phyloP scores from a whole-genome alignment of 495 filamentous ascomycete genomes.

The Clohesyomyces aquaticus region DNA sequence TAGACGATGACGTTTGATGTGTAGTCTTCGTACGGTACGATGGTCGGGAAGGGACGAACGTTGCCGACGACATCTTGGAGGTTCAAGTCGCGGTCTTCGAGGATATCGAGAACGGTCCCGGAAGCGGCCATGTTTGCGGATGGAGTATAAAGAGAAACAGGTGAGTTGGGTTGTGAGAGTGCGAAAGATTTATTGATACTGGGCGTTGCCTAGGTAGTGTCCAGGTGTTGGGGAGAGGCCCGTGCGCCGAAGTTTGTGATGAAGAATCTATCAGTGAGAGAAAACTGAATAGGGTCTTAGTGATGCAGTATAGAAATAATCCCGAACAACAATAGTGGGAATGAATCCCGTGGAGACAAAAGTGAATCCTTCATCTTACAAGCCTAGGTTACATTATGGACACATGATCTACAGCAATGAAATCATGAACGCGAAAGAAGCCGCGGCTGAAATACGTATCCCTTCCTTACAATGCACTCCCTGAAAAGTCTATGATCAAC shows the following conservation, averaged over 20 bases:
- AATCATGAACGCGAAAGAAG: too few species aligned
- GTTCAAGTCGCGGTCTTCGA: slow-evolving; percentile 24
- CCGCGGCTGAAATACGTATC: too few species aligned
- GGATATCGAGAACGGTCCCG: slow-evolving; percentile 21
- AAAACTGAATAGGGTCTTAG: background rate
- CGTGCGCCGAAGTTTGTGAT: background rate
- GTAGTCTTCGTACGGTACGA: slow-evolving; percentile 28
- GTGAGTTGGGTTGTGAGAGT: background rate
- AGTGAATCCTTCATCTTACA: too few species aligned
- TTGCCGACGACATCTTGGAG: slow-evolving; percentile 30
- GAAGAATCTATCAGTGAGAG: background rate
- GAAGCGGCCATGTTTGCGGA: slow-evolving; percentile 19
- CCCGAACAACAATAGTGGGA: background rate
- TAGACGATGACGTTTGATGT: slow-evolving; percentile 10
- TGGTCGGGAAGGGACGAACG: slow-evolving; percentile 19
- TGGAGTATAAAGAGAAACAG: background rate
- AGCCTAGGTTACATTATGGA: too few species aligned
- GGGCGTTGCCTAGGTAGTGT: background rate
- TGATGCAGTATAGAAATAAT: background rate
- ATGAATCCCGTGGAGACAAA: too few species aligned
- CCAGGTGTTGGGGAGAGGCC: background rate
- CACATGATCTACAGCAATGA: too few species aligned
- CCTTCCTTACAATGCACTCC: too few species aligned
- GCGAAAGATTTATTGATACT: background rate
- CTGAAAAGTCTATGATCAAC: too few species aligned